Evolutionary conservation across 2,329 filamentous ascomycete genomes (phyloP), one percentile per base, ranked within the genome.

Genomic region (Scytalidium sp.): DNA sequence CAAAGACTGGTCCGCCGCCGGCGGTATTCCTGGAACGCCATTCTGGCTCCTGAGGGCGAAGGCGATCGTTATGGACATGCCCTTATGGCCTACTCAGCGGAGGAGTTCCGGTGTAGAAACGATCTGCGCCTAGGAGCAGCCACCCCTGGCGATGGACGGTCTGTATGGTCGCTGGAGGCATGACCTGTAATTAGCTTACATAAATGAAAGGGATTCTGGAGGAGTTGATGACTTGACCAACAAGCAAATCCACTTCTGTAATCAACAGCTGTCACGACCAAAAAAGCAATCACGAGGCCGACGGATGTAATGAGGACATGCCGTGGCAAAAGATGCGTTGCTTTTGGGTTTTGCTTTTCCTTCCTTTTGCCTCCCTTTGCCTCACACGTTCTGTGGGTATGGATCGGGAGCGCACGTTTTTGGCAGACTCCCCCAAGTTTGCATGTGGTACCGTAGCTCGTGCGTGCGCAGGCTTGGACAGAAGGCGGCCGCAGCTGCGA

Each of bases 51-150:
- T 1, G 83, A 88, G 62, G 84, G 79, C 64, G 84, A 87, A 60
- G 79, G 84, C 22, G 86, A 86, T 7, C 76, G 80, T 46, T 89
- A 87, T 56, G 85, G 81, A 0, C 83, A 84, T 1, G 69, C 76
- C 1, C 56, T 79, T 67, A 70, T 25, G 58, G 8, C 32, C 32
- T 36, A n/a, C 17, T n/a, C 32, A 36, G 13, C 32, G 32, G 32
- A 36, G 32, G 13, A 36, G 32, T 36, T 36, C 32, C 32, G 32
- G 32, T 36, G 32, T 36, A 36, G 32, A 36, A 36, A 36, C 13
- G 32, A 36, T 36, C 32, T 36, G 32, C 32, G 32, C 32, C 32
- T 36, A 36, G 17, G 13, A 15, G 32, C 6, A 64, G 2, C 65
- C 70, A 29, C 64, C 60, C 2, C 61, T 71, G 19, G 59, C 9